These are phyloP conservation scores for Vaccinium darrowii DNA, from an alignment of 148 eudicot genomes.

Conservation along the genomic window DNA sequence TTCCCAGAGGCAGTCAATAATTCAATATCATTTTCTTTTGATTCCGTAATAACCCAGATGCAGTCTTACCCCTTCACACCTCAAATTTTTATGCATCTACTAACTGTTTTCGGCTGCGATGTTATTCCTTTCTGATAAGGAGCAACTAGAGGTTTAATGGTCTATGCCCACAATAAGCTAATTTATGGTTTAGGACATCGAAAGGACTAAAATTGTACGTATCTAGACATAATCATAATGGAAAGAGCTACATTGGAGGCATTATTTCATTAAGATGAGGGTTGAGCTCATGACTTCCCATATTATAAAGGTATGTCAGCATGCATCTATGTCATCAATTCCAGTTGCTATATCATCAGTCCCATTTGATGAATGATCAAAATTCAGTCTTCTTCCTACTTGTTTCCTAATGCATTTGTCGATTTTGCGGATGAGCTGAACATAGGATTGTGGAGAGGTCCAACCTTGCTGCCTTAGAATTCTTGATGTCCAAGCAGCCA, in stretches of 20 bases:
- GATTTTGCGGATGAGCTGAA: neutral
- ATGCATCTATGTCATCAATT: neutral
- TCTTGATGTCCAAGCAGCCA: constrained; percentile 89
- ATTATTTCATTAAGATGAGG: neutral
- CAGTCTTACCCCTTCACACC: neutral
- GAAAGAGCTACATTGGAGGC: too few relatives aligned
- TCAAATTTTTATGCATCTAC: neutral
- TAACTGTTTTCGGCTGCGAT: neutral
- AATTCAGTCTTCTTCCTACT: neutral
- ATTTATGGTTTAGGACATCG: neutral
- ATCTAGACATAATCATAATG: neutral
- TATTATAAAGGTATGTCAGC: neutral
- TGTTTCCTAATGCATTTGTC: neutral
- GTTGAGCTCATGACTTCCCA: neutral
- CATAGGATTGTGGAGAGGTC: constrained; percentile 71
- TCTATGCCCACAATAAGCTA: neutral
- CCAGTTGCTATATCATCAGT: neutral
- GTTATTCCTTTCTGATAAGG: neutral
- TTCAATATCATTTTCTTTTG: neutral
- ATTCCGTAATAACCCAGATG: neutral
- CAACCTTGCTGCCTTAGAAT: constrained; percentile 81
- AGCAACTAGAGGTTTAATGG: neutral
- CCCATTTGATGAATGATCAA: neutral
- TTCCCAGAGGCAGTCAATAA: neutral
- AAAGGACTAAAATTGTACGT: neutral